Conservation (phyloP, 345 rosid species). For the Salix arbutifolia region DNA sequence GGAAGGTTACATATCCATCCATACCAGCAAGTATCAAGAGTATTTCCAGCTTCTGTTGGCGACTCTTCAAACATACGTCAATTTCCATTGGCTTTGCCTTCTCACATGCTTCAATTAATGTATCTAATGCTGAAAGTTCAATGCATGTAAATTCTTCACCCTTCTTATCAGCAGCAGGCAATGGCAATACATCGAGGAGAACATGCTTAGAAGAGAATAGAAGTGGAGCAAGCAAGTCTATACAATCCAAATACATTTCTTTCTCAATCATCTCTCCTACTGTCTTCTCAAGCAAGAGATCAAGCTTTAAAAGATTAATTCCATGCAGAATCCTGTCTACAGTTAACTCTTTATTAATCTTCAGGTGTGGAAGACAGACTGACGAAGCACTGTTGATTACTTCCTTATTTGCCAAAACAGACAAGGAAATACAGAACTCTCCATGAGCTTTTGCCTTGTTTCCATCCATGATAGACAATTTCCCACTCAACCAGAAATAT, state of each 20-base stretch:
- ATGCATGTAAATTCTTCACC: constrained; percentile 40
- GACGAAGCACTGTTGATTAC: constrained; percentile 29
- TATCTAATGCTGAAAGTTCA: constrained; percentile 72
- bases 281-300: constrained; percentile 64
- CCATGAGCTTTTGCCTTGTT: constrained; percentile 75
- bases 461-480: constrained; percentile 65
- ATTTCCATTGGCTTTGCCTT: constrained; percentile 50
- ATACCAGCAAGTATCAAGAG: constrained; percentile 55
- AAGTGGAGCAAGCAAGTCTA: constrained; percentile 70
- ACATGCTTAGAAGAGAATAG: constrained; percentile 50
- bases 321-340: constrained; percentile 59
- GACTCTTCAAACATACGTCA: constrained; percentile 71
- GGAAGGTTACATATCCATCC: constrained; percentile 37
- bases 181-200: constrained; percentile 38
- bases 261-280: constrained; percentile 68
- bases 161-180: constrained; percentile 32
- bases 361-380: constrained; percentile 64
- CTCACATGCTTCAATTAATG: constrained; percentile 67
- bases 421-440: constrained; percentile 57
- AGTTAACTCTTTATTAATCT: constrained; percentile 54
- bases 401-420: constrained; percentile 51
- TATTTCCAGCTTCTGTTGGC: constrained; percentile 70
- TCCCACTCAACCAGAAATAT: constrained; percentile 89
- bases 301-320: constrained; percentile 70
- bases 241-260: constrained; percentile 62